Evolutionary conservation across 331 rosid genomes (phyloP), one percentile per base, ranked within the genome.

Genomic region (Quercus lobata): DNA sequence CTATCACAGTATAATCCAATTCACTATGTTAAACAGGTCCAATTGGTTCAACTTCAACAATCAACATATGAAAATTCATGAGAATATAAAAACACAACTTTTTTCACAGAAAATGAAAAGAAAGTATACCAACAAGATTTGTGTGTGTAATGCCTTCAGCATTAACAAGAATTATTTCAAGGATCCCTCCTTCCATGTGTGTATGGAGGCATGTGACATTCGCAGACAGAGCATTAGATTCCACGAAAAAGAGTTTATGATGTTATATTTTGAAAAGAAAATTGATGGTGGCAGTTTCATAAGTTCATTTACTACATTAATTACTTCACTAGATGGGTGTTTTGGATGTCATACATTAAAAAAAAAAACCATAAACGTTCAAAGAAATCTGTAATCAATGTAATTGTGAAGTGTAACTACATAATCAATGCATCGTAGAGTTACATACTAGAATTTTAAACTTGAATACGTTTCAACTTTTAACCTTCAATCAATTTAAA

Each of bases 101-200:
- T 46, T 19, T 14, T 14, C 8, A 65, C 19, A 29, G 11, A 44
- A 60, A 25, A 66, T 35, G 53, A 85, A 73, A 82, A n/a, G 58
- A 22, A 78, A 22, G 57, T 10, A 52, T 88, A 93, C 97, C 97
- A 69, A 95, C 61, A 80, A 91, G 73, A 74, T 88, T 83, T 53
- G 90, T 88, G 86, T 76, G 96, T 68, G 53, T 82, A 73, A 90
- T 91, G 83, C 88, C 93, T 84, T 87, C 72, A 46, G 98, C 97
- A 88, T 88, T 86, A 57, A 95, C 98, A 57, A 95, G 84, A 74
- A 95, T 90, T 8, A 91, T 93, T 90, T 95, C 97, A 76, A 95
- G 94, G 30, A 80, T 78, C 70, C 92, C 97, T 9, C 83, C 87
- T 63, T 74, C 70, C 93, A 89, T 82, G 66, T 79, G 44, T 63